Base-by-base conservation (phyloP, 176 grass and related monocot species). In the Panicum miliaceum region DNA sequence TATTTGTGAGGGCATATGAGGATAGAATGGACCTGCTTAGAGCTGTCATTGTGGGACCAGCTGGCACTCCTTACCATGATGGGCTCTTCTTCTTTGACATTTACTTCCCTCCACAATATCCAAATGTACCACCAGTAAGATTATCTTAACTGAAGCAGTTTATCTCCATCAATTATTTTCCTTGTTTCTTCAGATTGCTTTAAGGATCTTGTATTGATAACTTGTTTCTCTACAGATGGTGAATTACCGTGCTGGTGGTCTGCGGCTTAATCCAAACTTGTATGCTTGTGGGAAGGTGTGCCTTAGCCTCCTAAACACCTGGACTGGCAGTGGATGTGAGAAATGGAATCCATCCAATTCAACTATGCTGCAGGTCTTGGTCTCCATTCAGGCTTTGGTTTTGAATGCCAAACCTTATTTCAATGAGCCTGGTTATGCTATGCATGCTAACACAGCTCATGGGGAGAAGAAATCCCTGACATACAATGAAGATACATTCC, bases 51-150 rank as follows among this genome's bases (percentile, higher is more conserved):
- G 82, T 93, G 66, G 96, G 96, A 82, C 85, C 96, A 84, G 75
- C 91, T 71, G 93, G 96, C 69, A 98, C 96, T 80, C 93, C 96
- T 68, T 93, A 95, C 85, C 93, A 93, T 83, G 93, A 98, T 0
- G 91, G 93, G 3, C 89, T 98, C 68, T 95, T 93, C 79, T 98
- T 98, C 87, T 98, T 98, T 66, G 92, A 95, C 82, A 91, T 98
- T 16, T 93, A 81, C 72, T 98, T 98, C 77, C 93, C 93, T n/a
- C 82, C 91, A 42, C 87, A 75, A 58, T 97, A 94, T 94, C 94
- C 94, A 48, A 73, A 50, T 76, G 60, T 70, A 76, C 94, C 94
- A 18, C 94, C 94, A 32, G 92, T 97, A 94, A 86, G 86, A 56
- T 22, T 64, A 86, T 19, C 10, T 59, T 54, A 25, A 79, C 51